Base-by-base conservation (phyloP, 148 eudicot genomes). In the Limonium bicolor region DNA sequence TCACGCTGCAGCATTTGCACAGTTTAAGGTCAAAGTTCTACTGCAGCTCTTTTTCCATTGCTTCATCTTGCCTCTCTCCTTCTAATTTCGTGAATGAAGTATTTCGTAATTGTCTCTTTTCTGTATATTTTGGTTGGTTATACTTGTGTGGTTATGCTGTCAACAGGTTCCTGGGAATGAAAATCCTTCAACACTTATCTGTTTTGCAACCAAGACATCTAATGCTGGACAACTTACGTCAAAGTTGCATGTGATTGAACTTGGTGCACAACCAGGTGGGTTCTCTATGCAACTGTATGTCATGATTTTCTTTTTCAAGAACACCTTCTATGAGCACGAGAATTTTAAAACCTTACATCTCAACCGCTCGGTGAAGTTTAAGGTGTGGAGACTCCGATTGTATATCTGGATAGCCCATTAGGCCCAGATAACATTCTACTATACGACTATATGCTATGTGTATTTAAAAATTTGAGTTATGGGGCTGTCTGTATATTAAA, bases 1-100 rank as follows among this genome's bases (percentile, higher is more conserved):
- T 20, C 97, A 90, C 75, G 97, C 97, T 12, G 95, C 97, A 44
- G 54, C 97, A 29, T 90, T 90, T 84, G 95, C 95, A 51, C 41
- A 80, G 4, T 57, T 77, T 33, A 80, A 86, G 56, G 97, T 90
- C 34, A 0, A 71, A 36, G 29, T 43, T 51, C 47, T 13, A 25
- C 27, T 31, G 50, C 37, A 20, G 57, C 7, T 19, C 10, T 39
- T 12, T 33, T 48, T 16, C 31, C 6, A 34, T 36, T 53, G 27
- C 20, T 15, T 22, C 24, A 47, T 6, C 37, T 18, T 41, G 46
- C 29, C 18, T 22, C 28, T 41, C 25, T 41, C 4, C 2, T 23
- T 8, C n/a, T n/a, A n/a, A n/a, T n/a, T n/a, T n/a, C n/a, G n/a
- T n/a, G n/a, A n/a, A n/a, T n/a, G n/a, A n/a, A n/a, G n/a, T n/a